These are phyloP conservation scores for Metschnikowia sp. DNA, from an alignment of 805 yeast species.

Conservation along the genomic window DNA sequence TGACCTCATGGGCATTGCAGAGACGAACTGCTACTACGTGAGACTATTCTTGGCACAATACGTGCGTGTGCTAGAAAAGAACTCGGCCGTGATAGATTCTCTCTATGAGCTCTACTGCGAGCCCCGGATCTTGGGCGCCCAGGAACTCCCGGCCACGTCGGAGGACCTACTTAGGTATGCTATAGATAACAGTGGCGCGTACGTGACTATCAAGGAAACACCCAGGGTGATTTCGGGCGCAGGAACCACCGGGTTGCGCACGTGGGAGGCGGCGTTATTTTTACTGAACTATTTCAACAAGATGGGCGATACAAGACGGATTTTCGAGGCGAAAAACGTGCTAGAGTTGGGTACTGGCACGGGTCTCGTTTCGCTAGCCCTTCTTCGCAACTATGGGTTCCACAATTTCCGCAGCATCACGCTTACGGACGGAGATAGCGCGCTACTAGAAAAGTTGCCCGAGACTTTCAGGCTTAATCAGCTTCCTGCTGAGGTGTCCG, in stretches of 20 bases:
- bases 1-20: constrained; percentile 20
- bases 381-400: constrained; percentile 26
- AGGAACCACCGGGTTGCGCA: constrained; percentile 87
- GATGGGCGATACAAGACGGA: background rate
- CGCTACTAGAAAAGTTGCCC: constrained; percentile 46
- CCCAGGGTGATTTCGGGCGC: constrained; percentile 63
- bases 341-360: constrained; percentile 90
- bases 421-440: constrained; percentile 68
- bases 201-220: constrained; percentile 47
- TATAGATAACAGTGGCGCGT: constrained; percentile 18
- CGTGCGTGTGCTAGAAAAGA: constrained; percentile 32
- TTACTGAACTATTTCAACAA: constrained; percentile 49
- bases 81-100: constrained; percentile 34
- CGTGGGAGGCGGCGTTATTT: constrained; percentile 90
- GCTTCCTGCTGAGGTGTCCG: constrained; percentile 7
- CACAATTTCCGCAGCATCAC: constrained; percentile 27
- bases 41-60: constrained; percentile 43
- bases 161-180: constrained; percentile 34
- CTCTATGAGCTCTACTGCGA: constrained; percentile 41
- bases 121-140: constrained; percentile 28
- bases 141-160: constrained; percentile 34
- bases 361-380: constrained; percentile 65
- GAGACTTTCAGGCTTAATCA: constrained; percentile 47
- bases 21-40: constrained; percentile 50
- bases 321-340: constrained; percentile 29